Conservation (phyloP, 306 rosid species). For the Castanospermum australe region DNA sequence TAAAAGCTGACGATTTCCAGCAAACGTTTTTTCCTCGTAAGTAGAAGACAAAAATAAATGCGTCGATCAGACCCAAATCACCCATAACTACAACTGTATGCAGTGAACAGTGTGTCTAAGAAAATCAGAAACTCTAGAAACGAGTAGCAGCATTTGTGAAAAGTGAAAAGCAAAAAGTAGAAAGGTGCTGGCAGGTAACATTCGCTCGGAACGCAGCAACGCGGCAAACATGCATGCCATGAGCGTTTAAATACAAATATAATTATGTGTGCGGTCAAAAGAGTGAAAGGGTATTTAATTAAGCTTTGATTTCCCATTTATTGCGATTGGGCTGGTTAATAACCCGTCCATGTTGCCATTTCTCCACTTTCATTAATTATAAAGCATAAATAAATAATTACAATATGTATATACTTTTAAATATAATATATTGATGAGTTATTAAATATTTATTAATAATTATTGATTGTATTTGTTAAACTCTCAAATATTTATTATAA, state of each 20-base stretch:
- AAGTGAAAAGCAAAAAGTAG: neutral
- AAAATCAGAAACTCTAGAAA: neutral
- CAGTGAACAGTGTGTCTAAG: neutral
- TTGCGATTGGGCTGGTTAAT: neutral
- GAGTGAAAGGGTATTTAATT: neutral
- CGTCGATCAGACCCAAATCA: neutral
- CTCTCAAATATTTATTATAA: no score
- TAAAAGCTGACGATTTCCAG: neutral
- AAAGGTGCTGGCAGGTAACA: neutral
- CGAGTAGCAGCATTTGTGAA: neutral
- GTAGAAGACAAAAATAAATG: neutral
- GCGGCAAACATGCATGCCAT: conserved; percentile 6
- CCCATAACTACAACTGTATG: neutral
- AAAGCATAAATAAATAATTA: no score
- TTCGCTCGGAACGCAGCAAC: neutral
- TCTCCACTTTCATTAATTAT: neutral
- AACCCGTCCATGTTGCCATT: no score
- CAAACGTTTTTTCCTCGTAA: neutral
- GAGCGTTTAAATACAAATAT: no score
- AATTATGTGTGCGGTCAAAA: no score
- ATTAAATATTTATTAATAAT: no score
- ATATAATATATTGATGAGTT: no score
- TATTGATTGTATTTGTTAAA: no score
- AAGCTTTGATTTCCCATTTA: neutral
- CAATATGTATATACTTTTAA: no score